phyloP scores from a whole-genome alignment of 192 early-diverging fungal species.

The Coemansia sp. region DNA sequence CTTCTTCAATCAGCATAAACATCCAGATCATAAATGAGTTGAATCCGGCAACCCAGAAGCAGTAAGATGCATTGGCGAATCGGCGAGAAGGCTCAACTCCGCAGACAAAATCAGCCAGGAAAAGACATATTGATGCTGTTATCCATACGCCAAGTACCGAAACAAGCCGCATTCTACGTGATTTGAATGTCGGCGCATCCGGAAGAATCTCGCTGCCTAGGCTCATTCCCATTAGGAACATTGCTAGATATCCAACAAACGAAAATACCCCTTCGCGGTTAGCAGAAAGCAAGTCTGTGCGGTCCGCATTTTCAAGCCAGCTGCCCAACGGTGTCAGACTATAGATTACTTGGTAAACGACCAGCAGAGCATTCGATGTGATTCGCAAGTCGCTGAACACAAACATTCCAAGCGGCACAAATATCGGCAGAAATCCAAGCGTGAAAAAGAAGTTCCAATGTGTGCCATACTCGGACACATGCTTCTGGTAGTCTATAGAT shows the following conservation, averaged over 20 bases:
- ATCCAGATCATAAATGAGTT: constrained; percentile 63
- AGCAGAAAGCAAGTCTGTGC: constrained; percentile 68
- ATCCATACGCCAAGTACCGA: constrained; percentile 46
- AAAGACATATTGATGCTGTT: constrained; percentile 51
- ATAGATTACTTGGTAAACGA: constrained; percentile 64
- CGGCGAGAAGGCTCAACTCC: constrained; percentile 67
- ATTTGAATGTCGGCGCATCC: constrained; percentile 40
- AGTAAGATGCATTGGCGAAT: constrained; percentile 74
- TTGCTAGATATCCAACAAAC: constrained; percentile 78
- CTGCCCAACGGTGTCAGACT: constrained; percentile 58
- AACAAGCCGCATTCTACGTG: constrained; percentile 50
- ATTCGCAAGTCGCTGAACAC: constrained; percentile 58
- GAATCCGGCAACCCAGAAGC: constrained; percentile 73
- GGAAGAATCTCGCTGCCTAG: constrained; percentile 63
- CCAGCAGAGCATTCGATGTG: constrained; percentile 51
- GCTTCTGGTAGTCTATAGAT: constrained; percentile 89
- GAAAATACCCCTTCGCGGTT: constrained; percentile 92
- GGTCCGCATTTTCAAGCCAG: constrained; percentile 74
- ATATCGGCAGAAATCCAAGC: constrained; percentile 77
- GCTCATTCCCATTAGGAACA: constrained; percentile 77
- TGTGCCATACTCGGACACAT: constrained; percentile 91
- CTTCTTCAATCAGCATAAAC: constrained; percentile 61
- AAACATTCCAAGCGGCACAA: constrained; percentile 63
- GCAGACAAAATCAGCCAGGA: constrained; percentile 52
- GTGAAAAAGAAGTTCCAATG: constrained; percentile 99